Conservation (phyloP, 2,329 filamentous ascomycete genomes). For the Botrytis cinerea region DNA sequence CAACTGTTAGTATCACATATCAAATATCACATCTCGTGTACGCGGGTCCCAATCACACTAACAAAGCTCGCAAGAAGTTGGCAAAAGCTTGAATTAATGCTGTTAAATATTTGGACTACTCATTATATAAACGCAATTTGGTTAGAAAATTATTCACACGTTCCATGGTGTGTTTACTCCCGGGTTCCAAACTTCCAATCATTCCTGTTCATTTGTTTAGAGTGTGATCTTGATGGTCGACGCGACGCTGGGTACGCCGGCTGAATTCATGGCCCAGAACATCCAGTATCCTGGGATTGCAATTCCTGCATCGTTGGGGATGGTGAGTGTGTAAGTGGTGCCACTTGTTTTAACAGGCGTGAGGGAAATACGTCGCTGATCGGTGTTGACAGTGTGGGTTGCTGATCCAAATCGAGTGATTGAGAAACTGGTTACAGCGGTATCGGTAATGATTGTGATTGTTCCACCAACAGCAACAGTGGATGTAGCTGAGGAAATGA, state of each 20-base stretch:
- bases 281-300: constrained; percentile 56
- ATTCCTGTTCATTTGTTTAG: not conserved
- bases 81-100: not conserved
- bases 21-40: not conserved
- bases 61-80: not conserved
- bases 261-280: constrained; percentile 52
- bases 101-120: not conserved
- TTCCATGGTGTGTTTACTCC: not conserved
- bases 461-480: constrained; percentile 41
- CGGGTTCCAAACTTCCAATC: not conserved
- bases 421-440: constrained; percentile 42
- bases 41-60: not conserved
- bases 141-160: too few relatives aligned
- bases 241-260: constrained; percentile 50
- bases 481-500: constrained; percentile 44
- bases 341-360: constrained; percentile 36
- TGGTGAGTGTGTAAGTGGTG: constrained; percentile 44
- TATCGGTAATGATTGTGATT: constrained; percentile 42
- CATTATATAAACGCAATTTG: not conserved
- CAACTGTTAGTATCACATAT: not conserved
- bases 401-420: constrained; percentile 52
- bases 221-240: constrained; percentile 12
- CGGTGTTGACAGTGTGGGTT: constrained; percentile 60
- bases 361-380: constrained; percentile 56
- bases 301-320: constrained; percentile 53